Base-by-base conservation (phyloP, 129 eudicot genomes). In the Calendula officinalis region DNA sequence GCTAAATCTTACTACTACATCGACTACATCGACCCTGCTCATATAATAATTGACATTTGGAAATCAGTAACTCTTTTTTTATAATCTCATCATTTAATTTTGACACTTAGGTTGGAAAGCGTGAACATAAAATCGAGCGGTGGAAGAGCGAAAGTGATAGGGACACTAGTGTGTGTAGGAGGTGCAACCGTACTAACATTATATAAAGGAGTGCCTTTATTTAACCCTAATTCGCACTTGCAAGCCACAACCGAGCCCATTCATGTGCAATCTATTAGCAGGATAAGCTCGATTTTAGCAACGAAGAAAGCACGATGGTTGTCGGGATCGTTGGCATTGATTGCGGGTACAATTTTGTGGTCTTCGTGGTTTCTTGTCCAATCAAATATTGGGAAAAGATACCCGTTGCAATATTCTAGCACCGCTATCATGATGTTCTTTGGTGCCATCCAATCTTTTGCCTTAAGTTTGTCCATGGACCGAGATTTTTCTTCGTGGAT, bases 351-450 rank as follows among this genome's bases (percentile, higher is more conserved):
- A 45, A 10, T 74, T 1, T 54, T 76, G 39, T 88, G 92, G 91
- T 74, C 91, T 34, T 80, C 86, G 2, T 88, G 96, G 96, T 88
- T 78, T 65, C 81, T 79, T 12, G 36, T 88, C 33, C 96, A 88
- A 75, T 41, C 84, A 6, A 57, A 61, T 22, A 71, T 88, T 30
- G 82, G 89, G 35, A 88, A 79, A 66, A 73, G 60, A 58, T 88
- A 81, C 73, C 84, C 91, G 7, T 76, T 71, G 61, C 81, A 82
- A 38, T 88, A 88, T 56, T 74, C 91, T 3, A 84, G 91, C 81
- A 84, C 96, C 15, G 79, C 96, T 3, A 76, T 88, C 65, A 79
- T 88, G 96, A 69, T 83, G 65, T 76, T 60, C 67, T 81, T 88
- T 30, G 81, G 85, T 38, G 86, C 89, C 37, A 49, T 88, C 44